These are phyloP conservation scores for Phytopythium cucurbitacearum DNA, from an alignment of 352 stramenopile species.

Conservation along the genomic window DNA sequence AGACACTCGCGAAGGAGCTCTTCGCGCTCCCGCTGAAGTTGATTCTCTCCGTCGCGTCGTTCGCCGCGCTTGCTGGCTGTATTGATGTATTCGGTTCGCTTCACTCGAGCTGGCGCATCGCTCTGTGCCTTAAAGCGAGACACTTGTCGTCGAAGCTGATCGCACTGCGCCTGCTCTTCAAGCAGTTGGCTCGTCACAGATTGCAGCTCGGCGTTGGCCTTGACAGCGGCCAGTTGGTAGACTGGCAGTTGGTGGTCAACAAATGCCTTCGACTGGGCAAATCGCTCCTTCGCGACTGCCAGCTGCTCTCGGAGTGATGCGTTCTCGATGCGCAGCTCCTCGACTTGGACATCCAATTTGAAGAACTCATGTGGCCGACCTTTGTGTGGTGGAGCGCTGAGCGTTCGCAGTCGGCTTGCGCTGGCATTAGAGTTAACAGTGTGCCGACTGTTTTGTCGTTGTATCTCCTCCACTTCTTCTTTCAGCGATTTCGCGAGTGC, in stretches of 20 bases:
- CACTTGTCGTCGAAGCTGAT: conserved; percentile 23
- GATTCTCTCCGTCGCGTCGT: background rate
- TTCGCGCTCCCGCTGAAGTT: conserved; percentile 11
- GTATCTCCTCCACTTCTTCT: conserved; percentile 45
- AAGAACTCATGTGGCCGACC: conserved; percentile 35
- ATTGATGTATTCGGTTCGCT: conserved; percentile 6
- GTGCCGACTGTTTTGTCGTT: conserved; percentile 1
- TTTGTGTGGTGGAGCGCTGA: too few relatives aligned
- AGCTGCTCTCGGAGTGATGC: conserved; percentile 18
- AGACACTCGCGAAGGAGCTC: conserved; percentile 16
- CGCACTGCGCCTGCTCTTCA: conserved; percentile 26
- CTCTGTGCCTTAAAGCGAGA: conserved; percentile 19
- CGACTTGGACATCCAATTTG: conserved; percentile 38
- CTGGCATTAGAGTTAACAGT: too few relatives aligned
- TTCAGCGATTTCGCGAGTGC: conserved; percentile 50
- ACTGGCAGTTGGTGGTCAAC: conserved; percentile 19
- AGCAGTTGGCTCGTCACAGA: conserved; percentile 32
- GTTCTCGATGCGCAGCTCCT: conserved; percentile 43
- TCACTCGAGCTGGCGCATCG: conserved; percentile 10
- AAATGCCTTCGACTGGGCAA: conserved; percentile 5
- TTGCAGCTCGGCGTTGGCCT: conserved; percentile 30
- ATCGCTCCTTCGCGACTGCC: conserved; percentile 2
- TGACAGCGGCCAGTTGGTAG: conserved; percentile 28
- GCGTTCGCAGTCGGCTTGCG: too few relatives aligned
- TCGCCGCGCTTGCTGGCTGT: background rate